Evolutionary conservation across 805 yeast species (phyloP).

Genomic region (Saturnispora halmiae): DNA sequence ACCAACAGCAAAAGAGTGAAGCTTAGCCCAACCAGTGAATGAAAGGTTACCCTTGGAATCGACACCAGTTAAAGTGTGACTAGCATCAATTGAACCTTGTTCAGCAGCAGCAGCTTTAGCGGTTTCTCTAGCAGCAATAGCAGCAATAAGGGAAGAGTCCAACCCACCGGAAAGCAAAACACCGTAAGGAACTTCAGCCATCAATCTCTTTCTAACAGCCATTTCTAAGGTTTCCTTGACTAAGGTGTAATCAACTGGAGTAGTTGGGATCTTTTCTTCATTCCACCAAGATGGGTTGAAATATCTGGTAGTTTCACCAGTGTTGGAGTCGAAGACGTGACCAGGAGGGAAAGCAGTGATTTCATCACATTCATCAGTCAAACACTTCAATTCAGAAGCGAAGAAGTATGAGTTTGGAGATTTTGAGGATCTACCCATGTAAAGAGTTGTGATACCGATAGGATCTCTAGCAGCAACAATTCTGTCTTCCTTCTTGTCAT

Average conservation of each 20-base stretch:
- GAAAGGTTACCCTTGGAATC: constrained; percentile 82
- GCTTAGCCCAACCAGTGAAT: constrained; percentile 61
- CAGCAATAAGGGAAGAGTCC: constrained; percentile 91
- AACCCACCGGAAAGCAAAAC: constrained; percentile 95
- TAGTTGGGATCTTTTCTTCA: constrained; percentile 61
- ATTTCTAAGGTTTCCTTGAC: constrained; percentile 79
- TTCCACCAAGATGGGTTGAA: constrained; percentile 95
- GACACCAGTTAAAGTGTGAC: constrained; percentile 76
- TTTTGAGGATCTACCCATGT: constrained; percentile 77
- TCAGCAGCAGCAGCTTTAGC: constrained; percentile 54
- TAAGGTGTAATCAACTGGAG: constrained; percentile 59
- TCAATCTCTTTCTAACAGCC: constrained; percentile 96
- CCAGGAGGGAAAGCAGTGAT: constrained; percentile 98
- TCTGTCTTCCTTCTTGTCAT: constrained; percentile 78
- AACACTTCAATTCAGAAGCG: constrained; percentile 90
- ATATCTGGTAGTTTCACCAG: constrained; percentile 80
- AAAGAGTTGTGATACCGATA: constrained; percentile 91
- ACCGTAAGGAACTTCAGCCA: constrained; percentile 99
- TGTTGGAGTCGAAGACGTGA: constrained; percentile 85
- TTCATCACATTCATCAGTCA: constrained; percentile 88
- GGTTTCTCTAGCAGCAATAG: constrained; percentile 96
- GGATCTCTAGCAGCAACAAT: constrained; percentile 98
- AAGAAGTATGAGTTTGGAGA: constrained; percentile 74
- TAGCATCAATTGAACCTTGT: constrained; percentile 41
- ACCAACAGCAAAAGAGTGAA: constrained; percentile 97